A percentile compares a stretch with the other conserved stretches of the same genome.
Conservation (phyloP, 352 stramenopile genomes). For the Phytophthora pisi region DNA sequence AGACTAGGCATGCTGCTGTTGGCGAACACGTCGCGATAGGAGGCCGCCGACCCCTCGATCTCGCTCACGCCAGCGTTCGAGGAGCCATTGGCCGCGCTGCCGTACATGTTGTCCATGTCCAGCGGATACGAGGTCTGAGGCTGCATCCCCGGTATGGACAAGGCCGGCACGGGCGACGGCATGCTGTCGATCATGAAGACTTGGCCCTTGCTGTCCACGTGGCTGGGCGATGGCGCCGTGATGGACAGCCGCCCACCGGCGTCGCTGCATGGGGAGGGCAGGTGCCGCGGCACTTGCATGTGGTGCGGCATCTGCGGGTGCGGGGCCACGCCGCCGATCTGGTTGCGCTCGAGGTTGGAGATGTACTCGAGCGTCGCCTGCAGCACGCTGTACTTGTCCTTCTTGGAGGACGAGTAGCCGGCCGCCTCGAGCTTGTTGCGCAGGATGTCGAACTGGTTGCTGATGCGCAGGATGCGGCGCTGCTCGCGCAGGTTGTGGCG, state of each 20-base stretch:
- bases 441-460: conserved; percentile 85
- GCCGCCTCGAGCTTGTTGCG: conserved; percentile 74
- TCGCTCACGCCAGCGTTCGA: conserved; percentile 36
- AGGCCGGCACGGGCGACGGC: conserved; percentile 69
- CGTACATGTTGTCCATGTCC: conserved; percentile 61
- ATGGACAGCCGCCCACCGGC: conserved; percentile 50
- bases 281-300: conserved; percentile 37
- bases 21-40: conserved; percentile 74
- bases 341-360: conserved; percentile 70
- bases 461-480: conserved; percentile 81
- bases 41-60: conserved; percentile 72
- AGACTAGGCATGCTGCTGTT: conserved; percentile 84
- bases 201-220: conserved; percentile 44
- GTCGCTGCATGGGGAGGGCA: conserved; percentile 40
- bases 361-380: conserved; percentile 88
- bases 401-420: conserved; percentile 79
- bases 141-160: conserved; percentile 71
- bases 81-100: conserved; percentile 15
- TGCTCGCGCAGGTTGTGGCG: conserved; percentile 85
- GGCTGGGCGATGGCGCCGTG: conserved; percentile 47
- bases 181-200: conserved; percentile 82
- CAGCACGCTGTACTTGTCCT: conserved; percentile 88
- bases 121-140: conserved; percentile 56
- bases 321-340: conserved; percentile 30
- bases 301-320: conserved; percentile 30